Base-by-base conservation (phyloP, 257 asterid species). In the Echites panduratus region DNA sequence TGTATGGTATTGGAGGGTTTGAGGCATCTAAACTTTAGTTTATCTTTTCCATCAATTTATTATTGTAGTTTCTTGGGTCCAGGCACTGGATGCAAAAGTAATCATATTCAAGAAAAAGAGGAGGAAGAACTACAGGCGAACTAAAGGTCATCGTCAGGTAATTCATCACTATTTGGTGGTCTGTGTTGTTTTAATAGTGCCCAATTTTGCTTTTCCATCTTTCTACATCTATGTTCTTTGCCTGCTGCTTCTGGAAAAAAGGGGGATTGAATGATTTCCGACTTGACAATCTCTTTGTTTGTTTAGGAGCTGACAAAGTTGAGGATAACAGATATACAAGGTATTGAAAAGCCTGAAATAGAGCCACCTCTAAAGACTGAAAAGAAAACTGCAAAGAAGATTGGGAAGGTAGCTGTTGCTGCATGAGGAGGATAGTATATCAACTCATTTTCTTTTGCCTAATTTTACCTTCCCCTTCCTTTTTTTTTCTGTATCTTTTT, bases 81-180 rank as follows among this genome's bases (percentile, higher is more conserved):
- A 91, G 98, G 98, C 98, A 35, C 84, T 89, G 73, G 97, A 94
- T 78, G 99, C 99, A 38, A 91, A 90, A 77, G 99, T 94, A 79
- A 83, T 94, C 78, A 83, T 94, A 78, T 94, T 94, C 87, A 94
- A 94, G 97, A 94, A 94, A 80, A 94, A 91, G 76, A 91, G 97
- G 83, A 85, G 99, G 66, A 94, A 94, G 90, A 94, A 94, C 84
- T 94, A 94, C 76, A 84, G 99, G 79, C 87, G 97, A 83, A 89
- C 84, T 13, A 87, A 80, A 29, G 99, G 99, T 73, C 99, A 94
- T 83, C 83, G 99, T 27, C 99, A 91, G 98, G 99, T 91, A 83
- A 68, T 64, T 76, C 22, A 5, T 20, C 54, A 54, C 66, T 70
- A 57, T 10, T 27, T 35, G 54, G 6, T 48, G 44, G 4, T 10